Conservation (phyloP, 2,329 filamentous ascomycete genomes). For the Cercospora citrullina region DNA sequence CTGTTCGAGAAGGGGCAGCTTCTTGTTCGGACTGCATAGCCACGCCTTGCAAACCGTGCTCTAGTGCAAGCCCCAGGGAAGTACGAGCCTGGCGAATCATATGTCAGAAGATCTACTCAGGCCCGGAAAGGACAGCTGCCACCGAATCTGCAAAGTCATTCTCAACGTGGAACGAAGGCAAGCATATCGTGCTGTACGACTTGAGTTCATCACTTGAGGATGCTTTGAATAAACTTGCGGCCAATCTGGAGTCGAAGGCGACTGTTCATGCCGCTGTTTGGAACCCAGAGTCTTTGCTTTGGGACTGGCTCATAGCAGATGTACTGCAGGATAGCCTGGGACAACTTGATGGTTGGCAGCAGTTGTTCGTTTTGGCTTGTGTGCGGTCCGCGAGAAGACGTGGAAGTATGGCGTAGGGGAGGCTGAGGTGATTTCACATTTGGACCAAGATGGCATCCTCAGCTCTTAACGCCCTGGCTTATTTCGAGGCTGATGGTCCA, state of each 20-base stretch:
- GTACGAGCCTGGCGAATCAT: neutral
- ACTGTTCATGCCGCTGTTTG: neutral
- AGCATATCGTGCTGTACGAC: neutral
- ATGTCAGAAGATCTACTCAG: neutral
- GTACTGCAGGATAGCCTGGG: neutral
- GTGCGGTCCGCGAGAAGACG: neutral
- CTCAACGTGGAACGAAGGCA: neutral
- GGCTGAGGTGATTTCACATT: neutral
- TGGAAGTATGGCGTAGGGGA: neutral
- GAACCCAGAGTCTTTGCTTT: neutral
- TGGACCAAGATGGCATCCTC: too few species aligned
- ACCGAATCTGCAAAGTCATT: neutral
- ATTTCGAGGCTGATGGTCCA: too few species aligned
- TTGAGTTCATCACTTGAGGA: neutral
- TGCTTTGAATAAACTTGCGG: neutral
- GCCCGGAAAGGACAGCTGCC: neutral
- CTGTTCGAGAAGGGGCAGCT: too few species aligned
- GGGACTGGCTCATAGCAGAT: slow-evolving; percentile 2
- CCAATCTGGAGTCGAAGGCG: neutral
- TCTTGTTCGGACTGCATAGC: too few species aligned
- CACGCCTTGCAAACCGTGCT: too few species aligned
- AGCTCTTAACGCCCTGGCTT: too few species aligned
- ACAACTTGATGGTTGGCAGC: slow-evolving; percentile 1
- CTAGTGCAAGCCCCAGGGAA: neutral
- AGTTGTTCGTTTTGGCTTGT: slow-evolving; percentile 9